A percentile compares a stretch with the other conserved stretches of the same genome.
Evolutionary conservation across 129 eudicot species (phyloP).

Genomic region (carrot (Daucus carota)): DNA sequence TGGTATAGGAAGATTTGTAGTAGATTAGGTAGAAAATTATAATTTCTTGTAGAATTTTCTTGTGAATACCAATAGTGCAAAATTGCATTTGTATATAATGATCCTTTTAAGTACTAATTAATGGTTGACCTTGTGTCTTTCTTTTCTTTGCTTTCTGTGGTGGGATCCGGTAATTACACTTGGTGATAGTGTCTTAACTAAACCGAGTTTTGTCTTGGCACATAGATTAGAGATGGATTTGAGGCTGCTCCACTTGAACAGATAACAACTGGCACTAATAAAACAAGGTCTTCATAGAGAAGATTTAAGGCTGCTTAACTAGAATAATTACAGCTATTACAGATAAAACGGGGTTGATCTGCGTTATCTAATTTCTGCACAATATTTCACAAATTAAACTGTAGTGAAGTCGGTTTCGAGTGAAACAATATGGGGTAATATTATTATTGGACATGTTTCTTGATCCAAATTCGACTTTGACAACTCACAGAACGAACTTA

Average conservation of each 20-base stretch:
- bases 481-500: too few relatives aligned
- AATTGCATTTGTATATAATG: background rate
- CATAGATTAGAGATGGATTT: conserved; percentile 4
- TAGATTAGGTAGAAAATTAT: conserved; percentile 1
- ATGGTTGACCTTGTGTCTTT: conserved; percentile 5
- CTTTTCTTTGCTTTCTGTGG: background rate
- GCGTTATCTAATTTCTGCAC: too few relatives aligned
- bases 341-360: background rate
- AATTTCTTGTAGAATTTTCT: background rate
- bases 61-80: background rate
- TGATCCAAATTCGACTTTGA: too few relatives aligned
- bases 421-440: too few relatives aligned
- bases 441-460: too few relatives aligned
- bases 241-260: background rate
- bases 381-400: too few relatives aligned
- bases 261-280: background rate
- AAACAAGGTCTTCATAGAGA: background rate
- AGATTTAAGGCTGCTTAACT: background rate
- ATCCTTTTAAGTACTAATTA: background rate
- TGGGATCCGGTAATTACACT: background rate
- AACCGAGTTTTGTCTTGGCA: background rate
- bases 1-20: background rate
- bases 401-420: too few relatives aligned
- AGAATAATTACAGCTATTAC: background rate
- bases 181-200: background rate